Percentiles rank a stretch among this genome's conserved stretches.
Evolutionary conservation across 2,329 filamentous ascomycete species (phyloP).

Genomic region (Aspergillus carbonarius): DNA sequence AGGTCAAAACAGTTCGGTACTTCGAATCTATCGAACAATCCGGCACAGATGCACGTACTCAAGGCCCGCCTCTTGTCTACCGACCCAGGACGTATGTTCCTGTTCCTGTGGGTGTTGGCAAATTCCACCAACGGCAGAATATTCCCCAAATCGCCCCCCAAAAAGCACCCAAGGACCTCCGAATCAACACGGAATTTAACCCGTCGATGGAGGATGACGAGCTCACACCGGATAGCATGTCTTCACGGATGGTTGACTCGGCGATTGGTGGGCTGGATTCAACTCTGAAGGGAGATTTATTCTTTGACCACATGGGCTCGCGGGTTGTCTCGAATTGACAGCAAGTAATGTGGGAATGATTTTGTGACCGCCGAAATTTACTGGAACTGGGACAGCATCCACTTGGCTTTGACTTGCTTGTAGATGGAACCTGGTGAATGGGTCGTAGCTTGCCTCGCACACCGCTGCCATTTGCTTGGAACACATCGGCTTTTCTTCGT

Average conservation of each 20-base stretch:
- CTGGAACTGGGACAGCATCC: not conserved
- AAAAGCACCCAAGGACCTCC: constrained; percentile 42
- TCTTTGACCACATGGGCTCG: constrained; percentile 46
- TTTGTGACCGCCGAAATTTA: not conserved
- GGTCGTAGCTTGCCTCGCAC: not conserved
- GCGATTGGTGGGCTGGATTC: constrained; percentile 44
- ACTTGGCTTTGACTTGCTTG: not conserved
- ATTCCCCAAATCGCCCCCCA: constrained; percentile 29
- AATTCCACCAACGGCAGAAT: constrained; percentile 21
- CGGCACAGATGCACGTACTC: constrained; percentile 49
- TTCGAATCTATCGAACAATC: constrained; percentile 71
- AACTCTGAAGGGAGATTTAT: constrained; percentile 41
- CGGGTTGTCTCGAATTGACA: constrained; percentile 32
- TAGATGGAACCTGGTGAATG: not conserved
- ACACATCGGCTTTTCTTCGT: not conserved
- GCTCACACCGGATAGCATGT: constrained; percentile 51
- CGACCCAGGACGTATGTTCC: constrained; percentile 38
- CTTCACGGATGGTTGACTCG: constrained; percentile 47
- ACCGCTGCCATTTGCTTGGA: not conserved
- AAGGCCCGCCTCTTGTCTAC: constrained; percentile 45
- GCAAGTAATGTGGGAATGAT: not conserved
- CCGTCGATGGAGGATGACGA: constrained; percentile 42
- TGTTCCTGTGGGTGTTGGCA: constrained; percentile 25
- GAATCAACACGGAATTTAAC: constrained; percentile 46
- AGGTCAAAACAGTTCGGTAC: constrained; percentile 72